phyloP scores from a whole-genome alignment of 2,329 filamentous ascomycete species.

The Mycosphaerella sp. region DNA sequence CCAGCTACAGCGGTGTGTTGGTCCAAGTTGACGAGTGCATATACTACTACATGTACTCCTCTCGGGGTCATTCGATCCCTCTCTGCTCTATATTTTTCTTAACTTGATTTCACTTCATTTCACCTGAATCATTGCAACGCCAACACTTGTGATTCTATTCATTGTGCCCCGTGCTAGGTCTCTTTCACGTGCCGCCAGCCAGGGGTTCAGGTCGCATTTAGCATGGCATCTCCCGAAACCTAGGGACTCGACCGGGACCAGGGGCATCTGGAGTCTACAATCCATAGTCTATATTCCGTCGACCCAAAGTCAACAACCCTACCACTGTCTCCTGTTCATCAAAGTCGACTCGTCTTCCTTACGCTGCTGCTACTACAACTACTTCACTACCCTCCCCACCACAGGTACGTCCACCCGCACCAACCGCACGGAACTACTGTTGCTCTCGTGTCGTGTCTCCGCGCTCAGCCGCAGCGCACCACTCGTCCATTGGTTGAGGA shows the following conservation, averaged over 20 bases:
- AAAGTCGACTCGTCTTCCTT: not conserved
- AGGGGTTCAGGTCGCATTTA: not conserved
- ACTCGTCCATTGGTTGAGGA: conserved; percentile 1
- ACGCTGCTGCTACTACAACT: too few relatives aligned
- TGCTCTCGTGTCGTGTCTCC: not conserved
- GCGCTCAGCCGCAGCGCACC: not conserved
- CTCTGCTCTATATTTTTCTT: not conserved
- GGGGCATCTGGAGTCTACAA: too few relatives aligned
- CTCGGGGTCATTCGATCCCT: too few relatives aligned
- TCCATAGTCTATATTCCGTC: too few relatives aligned
- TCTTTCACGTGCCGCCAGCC: not conserved
- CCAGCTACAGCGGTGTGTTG: not conserved
- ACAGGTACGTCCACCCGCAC: too few relatives aligned
- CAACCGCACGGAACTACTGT: not conserved
- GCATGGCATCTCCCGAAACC: not conserved
- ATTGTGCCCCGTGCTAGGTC: too few relatives aligned
- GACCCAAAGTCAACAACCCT: too few relatives aligned
- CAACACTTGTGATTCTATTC: too few relatives aligned
- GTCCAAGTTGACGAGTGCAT: not conserved
- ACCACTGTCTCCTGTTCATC: not conserved
- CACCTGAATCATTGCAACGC: not conserved
- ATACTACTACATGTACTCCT: too few relatives aligned
- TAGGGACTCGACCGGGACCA: not conserved
- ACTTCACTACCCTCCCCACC: too few relatives aligned
- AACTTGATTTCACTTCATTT: not conserved